Conservation (phyloP, 352 stramenopile genomes). For the Pythium angustatum region DNA sequence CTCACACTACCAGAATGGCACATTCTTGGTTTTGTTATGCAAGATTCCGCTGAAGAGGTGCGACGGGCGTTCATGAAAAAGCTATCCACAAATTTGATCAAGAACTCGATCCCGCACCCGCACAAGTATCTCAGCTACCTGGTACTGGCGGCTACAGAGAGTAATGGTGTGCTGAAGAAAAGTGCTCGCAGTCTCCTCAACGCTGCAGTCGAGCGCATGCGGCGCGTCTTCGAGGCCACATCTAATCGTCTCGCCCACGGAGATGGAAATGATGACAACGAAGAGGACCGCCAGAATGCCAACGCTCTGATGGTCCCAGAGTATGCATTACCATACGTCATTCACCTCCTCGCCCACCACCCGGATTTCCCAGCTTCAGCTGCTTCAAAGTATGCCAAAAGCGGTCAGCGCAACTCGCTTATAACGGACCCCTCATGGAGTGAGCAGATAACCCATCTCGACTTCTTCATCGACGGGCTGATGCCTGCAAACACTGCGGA, state of each 20-base stretch:
- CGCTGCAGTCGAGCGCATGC: conserved; percentile 69
- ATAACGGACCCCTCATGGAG: conserved; percentile 45
- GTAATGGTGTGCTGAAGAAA: conserved; percentile 56
- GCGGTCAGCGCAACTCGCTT: conserved; percentile 36
- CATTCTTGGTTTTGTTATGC: conserved; percentile 69
- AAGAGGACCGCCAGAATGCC: conserved; percentile 29
- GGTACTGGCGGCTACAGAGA: conserved; percentile 62
- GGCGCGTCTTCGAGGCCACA: conserved; percentile 66
- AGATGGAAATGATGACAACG: conserved; percentile 25
- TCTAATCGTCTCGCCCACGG: conserved; percentile 25
- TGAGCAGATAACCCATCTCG: conserved; percentile 54
- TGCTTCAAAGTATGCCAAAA: conserved; percentile 33
- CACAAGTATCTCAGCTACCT: conserved; percentile 87
- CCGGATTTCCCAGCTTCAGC: conserved; percentile 52
- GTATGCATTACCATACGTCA: conserved; percentile 77
- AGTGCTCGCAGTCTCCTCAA: conserved; percentile 46
- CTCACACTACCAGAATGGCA: conserved; percentile 72
- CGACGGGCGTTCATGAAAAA: conserved; percentile 73
- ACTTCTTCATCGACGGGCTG: conserved; percentile 75
- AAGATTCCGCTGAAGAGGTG: conserved; percentile 76
- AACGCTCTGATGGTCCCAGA: conserved; percentile 80
- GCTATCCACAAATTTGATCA: conserved; percentile 70
- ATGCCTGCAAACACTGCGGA: conserved; percentile 52
- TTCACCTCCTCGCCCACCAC: conserved; percentile 83
- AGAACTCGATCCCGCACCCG: conserved; percentile 51